These are phyloP conservation scores for Heliophila coronopifolia DNA, from an alignment of 441 rosid species.

Conservation along the genomic window DNA sequence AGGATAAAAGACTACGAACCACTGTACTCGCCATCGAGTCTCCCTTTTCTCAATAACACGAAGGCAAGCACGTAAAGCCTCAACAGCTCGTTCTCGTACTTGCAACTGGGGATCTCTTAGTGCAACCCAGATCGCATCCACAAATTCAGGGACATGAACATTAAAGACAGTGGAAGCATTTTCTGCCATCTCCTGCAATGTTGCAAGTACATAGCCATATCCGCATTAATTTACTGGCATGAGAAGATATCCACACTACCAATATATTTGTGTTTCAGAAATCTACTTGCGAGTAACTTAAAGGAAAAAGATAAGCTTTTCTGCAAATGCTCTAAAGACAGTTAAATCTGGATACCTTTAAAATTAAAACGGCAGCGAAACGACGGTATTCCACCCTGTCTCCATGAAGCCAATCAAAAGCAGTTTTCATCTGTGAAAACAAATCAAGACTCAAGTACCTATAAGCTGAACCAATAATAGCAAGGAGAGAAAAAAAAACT, in stretches of 20 bases:
- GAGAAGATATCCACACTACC: neutral
- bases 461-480: conserved; percentile 3
- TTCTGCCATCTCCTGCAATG: conserved; percentile 92
- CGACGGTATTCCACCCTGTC: conserved; percentile 88
- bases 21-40: conserved; percentile 99
- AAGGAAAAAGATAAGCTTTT: neutral
- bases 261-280: neutral
- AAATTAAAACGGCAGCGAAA: conserved; percentile 86
- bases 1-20: conserved; percentile 43
- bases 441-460: conserved; percentile 14
- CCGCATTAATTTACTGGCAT: conserved; percentile 5
- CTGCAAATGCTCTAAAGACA: conserved; percentile 2
- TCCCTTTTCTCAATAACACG: conserved; percentile 97
- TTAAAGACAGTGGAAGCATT: conserved; percentile 99
- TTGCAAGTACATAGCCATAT: conserved; percentile 23
- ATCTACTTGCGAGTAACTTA: neutral
- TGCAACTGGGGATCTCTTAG: conserved; percentile 86
- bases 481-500: conserved; percentile 14
- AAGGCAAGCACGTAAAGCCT: conserved; percentile 99
- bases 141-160: conserved; percentile 94
- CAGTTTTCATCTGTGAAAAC: conserved; percentile 64
- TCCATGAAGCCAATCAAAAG: conserved; percentile 85
- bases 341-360: conserved; percentile 52
- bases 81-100: conserved; percentile 90
- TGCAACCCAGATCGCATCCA: conserved; percentile 99